These are phyloP conservation scores for Irineochytrium annulatum DNA, from an alignment of 192 early-diverging fungal species.

Conservation along the genomic window DNA sequence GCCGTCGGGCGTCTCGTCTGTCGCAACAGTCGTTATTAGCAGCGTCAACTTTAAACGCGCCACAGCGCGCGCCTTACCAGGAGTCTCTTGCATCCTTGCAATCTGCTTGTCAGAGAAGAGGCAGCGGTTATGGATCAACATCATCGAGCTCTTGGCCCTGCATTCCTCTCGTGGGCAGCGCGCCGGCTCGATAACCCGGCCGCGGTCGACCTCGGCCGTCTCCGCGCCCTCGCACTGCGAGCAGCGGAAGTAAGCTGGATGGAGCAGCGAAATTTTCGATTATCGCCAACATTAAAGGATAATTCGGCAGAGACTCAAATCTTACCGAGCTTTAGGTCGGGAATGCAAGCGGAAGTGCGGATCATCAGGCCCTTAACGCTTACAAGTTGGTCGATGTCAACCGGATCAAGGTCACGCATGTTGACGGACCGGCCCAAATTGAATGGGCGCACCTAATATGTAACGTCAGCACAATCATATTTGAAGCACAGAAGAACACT, in stretches of 20 bases:
- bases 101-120: slow-evolving; percentile 91
- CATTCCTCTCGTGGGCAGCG: slow-evolving; percentile 78
- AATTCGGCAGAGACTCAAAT: neutral
- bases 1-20: slow-evolving; percentile 89
- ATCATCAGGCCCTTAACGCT: slow-evolving; percentile 93
- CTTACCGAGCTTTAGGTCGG: slow-evolving; percentile 81
- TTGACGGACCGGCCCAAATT: slow-evolving; percentile 75
- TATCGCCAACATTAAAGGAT: neutral
- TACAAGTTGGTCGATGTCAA: slow-evolving; percentile 95
- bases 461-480: neutral
- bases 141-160: slow-evolving; percentile 75
- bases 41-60: neutral
- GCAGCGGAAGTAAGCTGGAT: slow-evolving; percentile 86
- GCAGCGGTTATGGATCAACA: slow-evolving; percentile 92
- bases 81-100: slow-evolving; percentile 90
- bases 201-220: slow-evolving; percentile 77
- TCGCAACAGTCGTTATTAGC: neutral
- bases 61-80: slow-evolving; percentile 37
- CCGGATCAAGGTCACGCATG: slow-evolving; percentile 92
- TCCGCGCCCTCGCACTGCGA: slow-evolving; percentile 81
- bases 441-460: slow-evolving; percentile 73
- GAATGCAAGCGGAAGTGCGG: slow-evolving; percentile 85
- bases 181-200: slow-evolving; percentile 80
- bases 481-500: slow-evolving; percentile 6
- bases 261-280: no score